These are phyloP conservation scores for Thielaviopsis euricoi DNA, from an alignment of 2,329 filamentous ascomycete species.

Conservation along the genomic window DNA sequence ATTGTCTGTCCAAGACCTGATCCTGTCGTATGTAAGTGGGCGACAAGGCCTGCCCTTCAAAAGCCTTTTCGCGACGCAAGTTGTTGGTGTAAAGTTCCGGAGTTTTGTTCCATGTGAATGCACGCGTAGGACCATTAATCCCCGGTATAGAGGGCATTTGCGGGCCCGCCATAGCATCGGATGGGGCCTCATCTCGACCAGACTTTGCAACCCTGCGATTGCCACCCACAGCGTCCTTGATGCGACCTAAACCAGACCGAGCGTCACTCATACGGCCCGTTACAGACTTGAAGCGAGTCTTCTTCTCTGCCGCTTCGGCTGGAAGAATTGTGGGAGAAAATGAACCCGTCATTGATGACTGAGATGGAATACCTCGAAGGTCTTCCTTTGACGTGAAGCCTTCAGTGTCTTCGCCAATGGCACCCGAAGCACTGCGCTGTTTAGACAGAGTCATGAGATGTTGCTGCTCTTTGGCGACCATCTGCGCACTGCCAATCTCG, in stretches of 20 bases:
- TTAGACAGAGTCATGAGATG: background rate
- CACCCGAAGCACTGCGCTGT: conserved; percentile 22
- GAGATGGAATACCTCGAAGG: conserved; percentile 25
- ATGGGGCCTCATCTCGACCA: conserved; percentile 35
- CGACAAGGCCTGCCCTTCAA: background rate
- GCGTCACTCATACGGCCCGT: conserved; percentile 66
- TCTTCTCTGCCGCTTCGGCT: conserved; percentile 26
- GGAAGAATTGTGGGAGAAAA: conserved; percentile 7
- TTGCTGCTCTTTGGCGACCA: conserved; percentile 10
- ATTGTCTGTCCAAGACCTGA: background rate
- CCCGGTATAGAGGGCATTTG: conserved; percentile 11
- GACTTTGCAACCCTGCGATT: conserved; percentile 34
- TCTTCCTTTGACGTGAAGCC: conserved; percentile 28
- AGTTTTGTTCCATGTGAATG: conserved; percentile 48
- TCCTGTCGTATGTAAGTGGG: background rate
- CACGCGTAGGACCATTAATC: conserved; percentile 18
- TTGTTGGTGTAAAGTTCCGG: conserved; percentile 37
- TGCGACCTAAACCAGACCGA: conserved; percentile 64
- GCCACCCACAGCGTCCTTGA: conserved; percentile 68
- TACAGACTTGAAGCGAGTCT: conserved; percentile 61
- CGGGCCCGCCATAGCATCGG: conserved; percentile 10
- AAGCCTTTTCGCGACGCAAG: conserved; percentile 1
- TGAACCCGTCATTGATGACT: conserved; percentile 3
- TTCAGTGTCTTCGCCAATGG: conserved; percentile 18
- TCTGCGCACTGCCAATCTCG: conserved; percentile 21